phyloP scores from a whole-genome alignment of 805 yeast genomes.

The Dipodascopsis uninucleata region DNA sequence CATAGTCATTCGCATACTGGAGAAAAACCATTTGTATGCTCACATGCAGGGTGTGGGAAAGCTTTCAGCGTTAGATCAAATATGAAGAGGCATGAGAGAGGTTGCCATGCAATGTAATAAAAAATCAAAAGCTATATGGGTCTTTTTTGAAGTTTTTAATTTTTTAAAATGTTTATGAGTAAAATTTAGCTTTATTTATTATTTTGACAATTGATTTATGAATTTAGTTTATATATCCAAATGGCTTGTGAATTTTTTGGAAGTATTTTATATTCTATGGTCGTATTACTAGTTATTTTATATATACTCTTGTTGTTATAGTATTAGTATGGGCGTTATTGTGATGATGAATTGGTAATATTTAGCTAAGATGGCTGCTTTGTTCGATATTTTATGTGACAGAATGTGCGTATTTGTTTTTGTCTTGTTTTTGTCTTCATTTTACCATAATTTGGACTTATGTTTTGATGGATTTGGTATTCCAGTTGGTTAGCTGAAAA shows the following conservation, averaged over 20 bases:
- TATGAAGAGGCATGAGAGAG: constrained; percentile 71
- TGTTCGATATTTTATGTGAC: too few species aligned
- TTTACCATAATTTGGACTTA: too few species aligned
- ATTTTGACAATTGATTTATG: not conserved
- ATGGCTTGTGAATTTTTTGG: not conserved
- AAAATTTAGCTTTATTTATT: not conserved
- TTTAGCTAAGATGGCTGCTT: too few species aligned
- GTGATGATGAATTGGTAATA: too few species aligned
- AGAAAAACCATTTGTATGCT: constrained; percentile 65
- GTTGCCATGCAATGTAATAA: constrained; percentile 24
- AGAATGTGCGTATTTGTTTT: too few species aligned
- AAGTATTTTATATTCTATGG: not conserved
- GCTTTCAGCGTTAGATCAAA: constrained; percentile 75
- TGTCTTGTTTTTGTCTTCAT: too few species aligned
- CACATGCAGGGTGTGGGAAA: constrained; percentile 67
- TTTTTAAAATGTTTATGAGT: too few species aligned
- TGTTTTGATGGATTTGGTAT: too few species aligned
- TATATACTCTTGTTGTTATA: not conserved
- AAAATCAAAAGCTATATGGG: too few species aligned
- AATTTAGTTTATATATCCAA: not conserved
- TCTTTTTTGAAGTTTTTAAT: too few species aligned
- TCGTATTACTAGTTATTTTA: constrained; percentile 3
- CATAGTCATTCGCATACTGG: constrained; percentile 82
- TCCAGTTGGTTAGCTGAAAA: too few species aligned
- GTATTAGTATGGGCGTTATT: too few species aligned